phyloP scores from a whole-genome alignment of 352 stramenopile genomes.

The Aphanomyces astaci region DNA sequence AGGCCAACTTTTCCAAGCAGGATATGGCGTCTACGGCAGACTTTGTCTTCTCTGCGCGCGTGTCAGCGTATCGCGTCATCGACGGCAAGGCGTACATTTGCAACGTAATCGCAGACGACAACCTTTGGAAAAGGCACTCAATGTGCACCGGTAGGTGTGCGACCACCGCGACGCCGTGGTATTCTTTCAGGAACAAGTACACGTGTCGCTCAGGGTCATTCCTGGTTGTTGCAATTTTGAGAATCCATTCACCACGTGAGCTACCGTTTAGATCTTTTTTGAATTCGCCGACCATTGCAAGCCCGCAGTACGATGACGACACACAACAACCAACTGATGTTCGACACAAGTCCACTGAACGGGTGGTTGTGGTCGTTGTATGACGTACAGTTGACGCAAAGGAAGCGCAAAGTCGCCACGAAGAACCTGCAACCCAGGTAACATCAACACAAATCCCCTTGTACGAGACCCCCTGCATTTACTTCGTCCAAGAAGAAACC shows the following conservation, averaged over 20 bases:
- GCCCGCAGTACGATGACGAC: neutral
- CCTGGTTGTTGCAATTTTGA: no score
- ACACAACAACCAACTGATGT: no score
- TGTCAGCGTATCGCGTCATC: slow-evolving; percentile 24
- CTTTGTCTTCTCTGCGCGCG: slow-evolving; percentile 37
- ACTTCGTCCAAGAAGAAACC: no score
- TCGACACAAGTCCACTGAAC: no score
- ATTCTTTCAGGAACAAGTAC: slow-evolving; percentile 51
- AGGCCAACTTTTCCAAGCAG: slow-evolving; percentile 33
- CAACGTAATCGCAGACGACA: neutral
- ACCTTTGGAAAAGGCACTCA: neutral
- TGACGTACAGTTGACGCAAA: no score
- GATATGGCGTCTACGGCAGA: slow-evolving; percentile 28
- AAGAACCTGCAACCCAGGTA: no score
- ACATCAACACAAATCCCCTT: no score
- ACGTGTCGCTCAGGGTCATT: slow-evolving; percentile 44
- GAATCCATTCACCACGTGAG: no score
- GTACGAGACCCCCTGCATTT: no score
- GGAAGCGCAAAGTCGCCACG: no score
- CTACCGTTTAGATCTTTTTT: slow-evolving; percentile 37
- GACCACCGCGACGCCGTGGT: slow-evolving; percentile 36
- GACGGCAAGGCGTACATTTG: slow-evolving; percentile 27
- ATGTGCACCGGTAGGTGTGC: slow-evolving; percentile 29
- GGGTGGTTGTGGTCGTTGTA: no score
- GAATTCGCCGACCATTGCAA: slow-evolving; percentile 56